Conservation (phyloP, 768 basidiomycete genomes). For the Naganishia vaughanmartiniae region DNA sequence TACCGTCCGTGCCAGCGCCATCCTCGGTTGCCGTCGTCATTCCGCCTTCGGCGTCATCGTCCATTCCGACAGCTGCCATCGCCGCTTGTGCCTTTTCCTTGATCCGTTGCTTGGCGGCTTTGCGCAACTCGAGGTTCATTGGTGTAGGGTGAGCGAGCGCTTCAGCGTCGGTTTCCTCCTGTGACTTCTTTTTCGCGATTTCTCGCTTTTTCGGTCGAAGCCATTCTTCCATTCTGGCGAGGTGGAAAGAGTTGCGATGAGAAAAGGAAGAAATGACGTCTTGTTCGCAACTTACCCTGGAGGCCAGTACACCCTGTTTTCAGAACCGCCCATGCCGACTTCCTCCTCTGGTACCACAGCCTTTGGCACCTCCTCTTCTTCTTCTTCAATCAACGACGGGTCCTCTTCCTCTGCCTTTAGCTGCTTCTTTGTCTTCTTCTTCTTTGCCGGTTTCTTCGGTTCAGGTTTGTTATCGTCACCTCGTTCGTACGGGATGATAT, state of each 20-base stretch:
- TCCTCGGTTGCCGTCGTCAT: neutral
- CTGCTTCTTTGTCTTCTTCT: slow-evolving; percentile 34
- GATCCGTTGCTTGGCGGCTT: slow-evolving; percentile 55
- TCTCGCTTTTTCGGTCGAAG: slow-evolving; percentile 33
- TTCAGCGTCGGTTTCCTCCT: slow-evolving; percentile 30
- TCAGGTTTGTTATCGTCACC: slow-evolving; percentile 34
- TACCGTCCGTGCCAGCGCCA: slow-evolving; percentile 22
- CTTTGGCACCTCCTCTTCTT: slow-evolving; percentile 23
- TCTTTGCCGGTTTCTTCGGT: slow-evolving; percentile 18
- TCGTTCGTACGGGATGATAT: slow-evolving; percentile 30
- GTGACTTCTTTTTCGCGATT: slow-evolving; percentile 27
- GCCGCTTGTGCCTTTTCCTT: slow-evolving; percentile 62
- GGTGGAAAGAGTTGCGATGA: neutral
- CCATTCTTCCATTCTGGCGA: slow-evolving; percentile 32
- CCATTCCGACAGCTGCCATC: slow-evolving; percentile 49
- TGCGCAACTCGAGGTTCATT: slow-evolving; percentile 55
- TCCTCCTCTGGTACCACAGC: slow-evolving; percentile 28
- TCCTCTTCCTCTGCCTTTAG: slow-evolving; percentile 32
- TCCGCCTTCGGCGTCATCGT: slow-evolving; percentile 9
- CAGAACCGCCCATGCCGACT: slow-evolving; percentile 31
- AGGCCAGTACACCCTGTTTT: slow-evolving; percentile 32
- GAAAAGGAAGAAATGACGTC: neutral
- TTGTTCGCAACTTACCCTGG: slow-evolving; percentile 20
- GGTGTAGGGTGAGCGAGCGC: slow-evolving; percentile 40
- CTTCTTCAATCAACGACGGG: slow-evolving; percentile 26